phyloP scores from a whole-genome alignment of 768 basidiomycete genomes.

The Naganishia kalamii region DNA sequence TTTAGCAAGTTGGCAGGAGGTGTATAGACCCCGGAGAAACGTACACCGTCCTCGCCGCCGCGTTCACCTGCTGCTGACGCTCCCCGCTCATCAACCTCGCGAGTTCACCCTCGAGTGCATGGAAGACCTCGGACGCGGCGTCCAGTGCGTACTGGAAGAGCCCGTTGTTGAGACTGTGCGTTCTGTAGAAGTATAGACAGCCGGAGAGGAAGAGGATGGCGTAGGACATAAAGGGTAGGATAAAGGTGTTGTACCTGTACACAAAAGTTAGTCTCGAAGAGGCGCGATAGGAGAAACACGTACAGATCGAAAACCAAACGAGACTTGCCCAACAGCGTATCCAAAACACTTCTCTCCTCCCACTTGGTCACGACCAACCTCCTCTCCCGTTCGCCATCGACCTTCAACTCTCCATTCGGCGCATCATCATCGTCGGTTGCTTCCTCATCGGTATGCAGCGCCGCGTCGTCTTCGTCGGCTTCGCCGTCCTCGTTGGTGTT shows the following conservation, averaged over 20 bases:
- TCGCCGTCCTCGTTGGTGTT: slow-evolving; percentile 22
- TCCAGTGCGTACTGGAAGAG: slow-evolving; percentile 16
- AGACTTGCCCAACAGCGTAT: slow-evolving; percentile 2
- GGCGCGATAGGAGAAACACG: neutral
- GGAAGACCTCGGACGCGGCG: slow-evolving; percentile 11
- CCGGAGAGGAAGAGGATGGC: slow-evolving; percentile 16
- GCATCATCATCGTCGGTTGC: neutral
- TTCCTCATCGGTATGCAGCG: neutral
- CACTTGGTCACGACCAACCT: slow-evolving; percentile 19
- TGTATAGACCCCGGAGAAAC: neutral
- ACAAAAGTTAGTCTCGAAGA: too few species aligned
- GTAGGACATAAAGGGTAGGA: slow-evolving; percentile 15
- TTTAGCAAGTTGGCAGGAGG: neutral
- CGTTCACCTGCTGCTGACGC: neutral
- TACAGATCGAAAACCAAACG: slow-evolving; percentile 16
- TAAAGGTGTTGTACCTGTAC: slow-evolving; percentile 14
- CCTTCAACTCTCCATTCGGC: slow-evolving; percentile 3
- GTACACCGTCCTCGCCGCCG: neutral
- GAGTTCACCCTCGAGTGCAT: slow-evolving; percentile 3
- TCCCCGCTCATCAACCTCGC: neutral
- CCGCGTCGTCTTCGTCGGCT: slow-evolving; percentile 14
- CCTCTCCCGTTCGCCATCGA: slow-evolving; percentile 16
- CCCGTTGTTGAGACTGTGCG: slow-evolving; percentile 20
- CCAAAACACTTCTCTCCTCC: slow-evolving; percentile 22
- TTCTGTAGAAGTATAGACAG: slow-evolving; percentile 8